Base-by-base conservation (phyloP, 2,329 filamentous ascomycete genomes). In the Emmonsia crescens region DNA sequence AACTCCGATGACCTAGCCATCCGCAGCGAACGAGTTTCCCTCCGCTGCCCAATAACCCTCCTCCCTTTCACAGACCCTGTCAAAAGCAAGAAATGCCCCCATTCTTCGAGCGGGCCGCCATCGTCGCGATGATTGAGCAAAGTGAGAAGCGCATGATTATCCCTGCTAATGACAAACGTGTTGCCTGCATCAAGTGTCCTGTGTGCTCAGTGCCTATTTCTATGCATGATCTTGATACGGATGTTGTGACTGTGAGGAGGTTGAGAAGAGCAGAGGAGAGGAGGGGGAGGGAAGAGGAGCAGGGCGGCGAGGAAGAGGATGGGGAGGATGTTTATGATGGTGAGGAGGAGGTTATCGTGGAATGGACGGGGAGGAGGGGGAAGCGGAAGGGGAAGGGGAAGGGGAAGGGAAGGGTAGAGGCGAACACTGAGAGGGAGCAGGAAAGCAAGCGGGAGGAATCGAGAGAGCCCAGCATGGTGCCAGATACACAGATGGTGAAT, bases 41-140 rank as follows among this genome's bases (percentile, higher is more conserved):
- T 77, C 40, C 77, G 74, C 63, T 82, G 79, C 62, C 79, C 79
- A 0, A 66, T 82, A 27, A 82, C 79, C 1, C 71, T 80, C 1
- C 72, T 73, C 24, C 68, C 70, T 2, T 80, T 79, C 71, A 66
- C 67, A 9, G 73, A 80, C 61, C 79, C 79, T 0, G 74, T 81
- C 3, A 80, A 74, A 4, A 79, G 76, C 64, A 76, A 72, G 0
- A 78, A 79, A 68, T 82, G 79, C 64, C 77, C 75, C 0, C 79
- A 82, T 64, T 78, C 57, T 82, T 81, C 66, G 79, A 82, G 66
- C 75, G 72, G 21, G 64, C 67, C 2, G 79, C 79, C 0, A 80
- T 82, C 62, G 62, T 73, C 19, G 68, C 70, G 19, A 78, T 80
- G 75, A 75, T 82, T 36, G 57, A 61, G 0, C 67, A 67, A 14